Conservation (phyloP, 768 basidiomycete genomes). For the Rhizopogon vulgaris region DNA sequence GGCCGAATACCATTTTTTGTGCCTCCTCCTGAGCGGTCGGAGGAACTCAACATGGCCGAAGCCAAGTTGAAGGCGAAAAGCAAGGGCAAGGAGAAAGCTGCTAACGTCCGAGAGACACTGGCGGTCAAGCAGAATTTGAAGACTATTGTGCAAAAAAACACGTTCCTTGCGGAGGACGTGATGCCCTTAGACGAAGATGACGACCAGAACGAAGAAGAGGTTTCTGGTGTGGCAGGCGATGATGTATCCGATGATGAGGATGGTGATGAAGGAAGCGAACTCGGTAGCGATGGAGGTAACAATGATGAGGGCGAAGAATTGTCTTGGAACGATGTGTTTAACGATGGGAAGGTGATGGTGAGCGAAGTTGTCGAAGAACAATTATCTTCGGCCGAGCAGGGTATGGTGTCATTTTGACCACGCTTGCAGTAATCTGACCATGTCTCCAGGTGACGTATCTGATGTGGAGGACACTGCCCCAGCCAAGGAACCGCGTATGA, state of each 20-base stretch:
- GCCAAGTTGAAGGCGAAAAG: constrained; percentile 40
- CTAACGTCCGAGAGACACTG: constrained; percentile 34
- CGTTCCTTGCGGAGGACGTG: constrained; percentile 83
- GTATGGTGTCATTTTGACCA: constrained; percentile 11
- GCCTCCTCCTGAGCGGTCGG: constrained; percentile 77
- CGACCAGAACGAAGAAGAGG: constrained; percentile 23
- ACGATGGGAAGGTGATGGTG: constrained; percentile 35
- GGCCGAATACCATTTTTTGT: constrained; percentile 98
- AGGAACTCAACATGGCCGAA: constrained; percentile 62
- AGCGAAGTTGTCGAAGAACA: constrained; percentile 10
- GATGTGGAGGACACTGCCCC: constrained; percentile 30
- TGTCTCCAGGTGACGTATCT: constrained; percentile 21
- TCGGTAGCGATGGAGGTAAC: constrained; percentile 34
- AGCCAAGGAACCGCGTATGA: constrained; percentile 71
- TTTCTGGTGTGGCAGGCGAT: background rate
- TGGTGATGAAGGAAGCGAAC: constrained; percentile 24
- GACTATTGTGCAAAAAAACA: constrained; percentile 84
- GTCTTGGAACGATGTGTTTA: constrained; percentile 85
- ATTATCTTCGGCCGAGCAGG: constrained; percentile 10
- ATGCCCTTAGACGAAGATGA: constrained; percentile 52
- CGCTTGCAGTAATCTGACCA: constrained; percentile 3
- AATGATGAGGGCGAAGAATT: constrained; percentile 46
- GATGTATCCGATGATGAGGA: constrained; percentile 16
- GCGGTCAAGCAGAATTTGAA: constrained; percentile 84
- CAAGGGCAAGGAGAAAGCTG: constrained; percentile 45